Percentiles rank a stretch among this genome's conserved stretches.
phyloP scores from a whole-genome alignment of 2,329 filamentous ascomycete species.

The Ustilaginoidea virens region DNA sequence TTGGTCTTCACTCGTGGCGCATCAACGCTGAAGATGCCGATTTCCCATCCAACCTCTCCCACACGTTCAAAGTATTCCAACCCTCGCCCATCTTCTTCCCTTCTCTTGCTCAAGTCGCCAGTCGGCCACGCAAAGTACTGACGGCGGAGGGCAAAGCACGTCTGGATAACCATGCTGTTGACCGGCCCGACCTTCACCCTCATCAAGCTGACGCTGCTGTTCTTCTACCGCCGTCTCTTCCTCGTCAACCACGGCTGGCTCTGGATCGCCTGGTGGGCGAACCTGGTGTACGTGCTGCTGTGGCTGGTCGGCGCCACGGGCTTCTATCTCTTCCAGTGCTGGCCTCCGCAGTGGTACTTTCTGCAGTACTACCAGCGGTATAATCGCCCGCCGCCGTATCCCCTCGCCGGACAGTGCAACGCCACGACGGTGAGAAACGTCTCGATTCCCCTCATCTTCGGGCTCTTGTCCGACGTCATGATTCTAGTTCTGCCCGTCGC shows the following conservation, averaged over 20 bases:
- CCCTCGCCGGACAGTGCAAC: constrained; percentile 2
- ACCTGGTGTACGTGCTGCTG: constrained; percentile 1
- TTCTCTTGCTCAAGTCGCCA: background rate
- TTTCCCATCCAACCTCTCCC: constrained; percentile 1
- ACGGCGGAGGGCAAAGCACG: background rate
- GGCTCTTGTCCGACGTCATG: constrained; percentile 2
- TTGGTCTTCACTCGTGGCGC: constrained; percentile 3
- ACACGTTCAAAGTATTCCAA: constrained; percentile 1
- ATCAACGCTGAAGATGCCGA: constrained; percentile 2
- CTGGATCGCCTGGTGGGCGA: constrained; percentile 1
- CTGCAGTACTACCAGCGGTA: constrained; percentile 2
- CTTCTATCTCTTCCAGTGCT: constrained; percentile 2
- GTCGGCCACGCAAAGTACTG: background rate
- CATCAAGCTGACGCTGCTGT: constrained; percentile 2
- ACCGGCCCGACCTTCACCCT: constrained; percentile 2
- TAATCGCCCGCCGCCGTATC: constrained; percentile 1
- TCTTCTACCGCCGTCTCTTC: constrained; percentile 3
- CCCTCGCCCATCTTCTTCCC: background rate
- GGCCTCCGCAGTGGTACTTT: constrained; percentile 2
- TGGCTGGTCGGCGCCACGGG: constrained; percentile 2
- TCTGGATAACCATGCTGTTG: constrained; percentile 2
- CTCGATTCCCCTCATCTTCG: constrained; percentile 2
- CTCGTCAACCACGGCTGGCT: constrained; percentile 2
- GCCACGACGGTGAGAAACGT: constrained; percentile 1
- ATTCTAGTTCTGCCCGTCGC: constrained; percentile 1